A percentile compares a stretch with the other conserved stretches of the same genome.
These are phyloP conservation scores for Malbranchea cinnamomea DNA, from an alignment of 2,329 filamentous ascomycete species.

Conservation along the genomic window DNA sequence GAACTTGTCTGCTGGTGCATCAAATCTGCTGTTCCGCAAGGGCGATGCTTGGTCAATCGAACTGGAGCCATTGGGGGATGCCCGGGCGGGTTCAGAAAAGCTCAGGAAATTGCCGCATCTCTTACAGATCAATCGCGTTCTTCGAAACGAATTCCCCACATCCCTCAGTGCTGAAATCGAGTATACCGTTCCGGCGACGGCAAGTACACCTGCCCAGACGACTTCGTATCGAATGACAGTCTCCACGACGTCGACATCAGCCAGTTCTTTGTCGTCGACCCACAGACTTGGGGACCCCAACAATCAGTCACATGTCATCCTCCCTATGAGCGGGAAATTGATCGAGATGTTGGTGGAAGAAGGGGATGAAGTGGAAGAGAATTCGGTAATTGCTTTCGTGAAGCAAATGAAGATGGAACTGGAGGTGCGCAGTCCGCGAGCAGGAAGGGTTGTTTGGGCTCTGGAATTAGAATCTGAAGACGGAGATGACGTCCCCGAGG, in stretches of 20 bases:
- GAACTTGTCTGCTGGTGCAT: conserved; percentile 8
- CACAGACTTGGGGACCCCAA: conserved; percentile 36
- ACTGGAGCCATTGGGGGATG: conserved; percentile 22
- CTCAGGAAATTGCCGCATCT: conserved; percentile 31
- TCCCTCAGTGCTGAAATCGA: conserved; percentile 39
- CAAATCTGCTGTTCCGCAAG: conserved; percentile 36
- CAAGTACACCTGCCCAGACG: conserved; percentile 10
- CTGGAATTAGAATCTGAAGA: conserved; percentile 34
- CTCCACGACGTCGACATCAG: conserved; percentile 32
- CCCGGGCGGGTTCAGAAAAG: conserved; percentile 1
- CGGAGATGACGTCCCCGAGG: conserved; percentile 41
- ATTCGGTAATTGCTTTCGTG: conserved; percentile 42
- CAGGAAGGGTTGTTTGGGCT: conserved; percentile 37
- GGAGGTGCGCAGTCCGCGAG: conserved; percentile 39
- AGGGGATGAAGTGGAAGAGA: conserved; percentile 34
- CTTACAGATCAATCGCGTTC: conserved; percentile 37
- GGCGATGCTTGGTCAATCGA: conserved; percentile 44
- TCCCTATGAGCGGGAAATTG: conserved; percentile 44
- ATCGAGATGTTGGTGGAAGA: conserved; percentile 43
- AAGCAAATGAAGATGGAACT: conserved; percentile 58
- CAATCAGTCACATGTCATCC: conserved; percentile 37
- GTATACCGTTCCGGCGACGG: conserved; percentile 27
- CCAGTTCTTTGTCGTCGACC: conserved; percentile 23
- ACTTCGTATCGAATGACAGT: conserved; percentile 33
- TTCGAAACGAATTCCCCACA: conserved; percentile 45